Evolutionary conservation across 225 moss, liverwort and hornwort genomes (phyloP), one percentile per base, ranked within the genome.

Genomic region (Asterella californica): DNA sequence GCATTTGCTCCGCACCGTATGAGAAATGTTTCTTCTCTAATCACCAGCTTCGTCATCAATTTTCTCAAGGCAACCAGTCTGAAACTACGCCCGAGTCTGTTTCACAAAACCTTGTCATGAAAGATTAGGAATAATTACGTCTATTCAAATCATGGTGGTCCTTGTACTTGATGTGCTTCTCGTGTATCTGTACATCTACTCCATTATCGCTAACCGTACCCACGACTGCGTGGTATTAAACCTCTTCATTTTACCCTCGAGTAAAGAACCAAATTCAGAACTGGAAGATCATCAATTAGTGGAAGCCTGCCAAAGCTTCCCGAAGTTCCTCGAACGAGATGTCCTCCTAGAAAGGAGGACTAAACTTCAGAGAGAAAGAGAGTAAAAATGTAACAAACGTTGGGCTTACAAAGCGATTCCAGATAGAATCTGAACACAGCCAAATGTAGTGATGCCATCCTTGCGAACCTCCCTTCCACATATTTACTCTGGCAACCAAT

Each of bases 81-180:
- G 49, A 76, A 76, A 50, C 60, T 38, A 59, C 1, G 12, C 22
- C 25, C 46, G 9, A 60, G 21, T 76, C 60, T 18, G 21, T 75
- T 8, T 57, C 34, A 47, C 36, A 22, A 34, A 25, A 15, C 42
- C 38, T 42, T 33, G 57, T 38, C 8, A 36, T 42, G 34, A 24
- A 34, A 61, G 5, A 11, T 46, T 27, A 47, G 24, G 24, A 21
- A 59, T 7, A 2, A 42, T 45, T n/a, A 37, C 8, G 37, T 60
- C 25, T 76, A 59, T 61, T 61, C 71, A 72, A 32, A 47, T 9
- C n/a, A 42, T 47, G 76, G 21, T 60, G 36, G 60, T 76, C 7
- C 76, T 15, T 76, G 60, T 38, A 75, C 37, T 60, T 42, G 59
- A 61, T 19, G 59, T 11, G 59, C 76, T 76, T 59, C 59, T 42